Percentiles rank a stretch among this genome's conserved stretches.
phyloP scores from a whole-genome alignment of 2,329 filamentous ascomycete species.

The Aspergillus latus region DNA sequence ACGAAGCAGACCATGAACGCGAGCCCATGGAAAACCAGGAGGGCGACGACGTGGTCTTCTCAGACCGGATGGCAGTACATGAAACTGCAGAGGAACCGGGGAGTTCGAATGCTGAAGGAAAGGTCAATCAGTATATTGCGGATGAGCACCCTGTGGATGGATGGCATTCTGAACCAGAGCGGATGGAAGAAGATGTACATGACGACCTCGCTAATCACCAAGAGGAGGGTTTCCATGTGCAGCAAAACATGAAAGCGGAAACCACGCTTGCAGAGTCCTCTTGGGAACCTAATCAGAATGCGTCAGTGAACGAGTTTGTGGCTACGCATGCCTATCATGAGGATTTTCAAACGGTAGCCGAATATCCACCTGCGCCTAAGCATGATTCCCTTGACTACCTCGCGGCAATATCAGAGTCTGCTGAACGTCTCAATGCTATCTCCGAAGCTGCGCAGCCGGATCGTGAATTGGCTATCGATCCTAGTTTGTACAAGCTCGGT shows the following conservation, averaged over 20 bases:
- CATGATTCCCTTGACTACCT: constrained; percentile 21
- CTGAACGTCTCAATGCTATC: constrained; percentile 11
- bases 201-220: neutral
- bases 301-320: neutral
- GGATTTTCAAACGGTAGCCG: neutral
- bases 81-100: neutral
- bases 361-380: constrained; percentile 12
- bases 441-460: neutral
- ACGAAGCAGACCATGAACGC: neutral
- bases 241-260: neutral
- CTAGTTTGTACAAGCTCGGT: constrained; percentile 9
- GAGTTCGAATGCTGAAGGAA: neutral
- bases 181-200: neutral
- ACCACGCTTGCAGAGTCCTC: neutral
- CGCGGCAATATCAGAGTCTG: constrained; percentile 16
- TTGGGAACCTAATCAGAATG: neutral
- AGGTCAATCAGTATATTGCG: neutral
- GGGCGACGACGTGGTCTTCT: neutral
- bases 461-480: constrained; percentile 14
- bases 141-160: neutral
- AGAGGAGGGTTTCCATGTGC: neutral
- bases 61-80: neutral
- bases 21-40: constrained; percentile 1
- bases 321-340: neutral
- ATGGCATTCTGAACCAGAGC: neutral